Evolutionary conservation across 83 land plant species (phyloP).

Genomic region (Picea abies): DNA sequence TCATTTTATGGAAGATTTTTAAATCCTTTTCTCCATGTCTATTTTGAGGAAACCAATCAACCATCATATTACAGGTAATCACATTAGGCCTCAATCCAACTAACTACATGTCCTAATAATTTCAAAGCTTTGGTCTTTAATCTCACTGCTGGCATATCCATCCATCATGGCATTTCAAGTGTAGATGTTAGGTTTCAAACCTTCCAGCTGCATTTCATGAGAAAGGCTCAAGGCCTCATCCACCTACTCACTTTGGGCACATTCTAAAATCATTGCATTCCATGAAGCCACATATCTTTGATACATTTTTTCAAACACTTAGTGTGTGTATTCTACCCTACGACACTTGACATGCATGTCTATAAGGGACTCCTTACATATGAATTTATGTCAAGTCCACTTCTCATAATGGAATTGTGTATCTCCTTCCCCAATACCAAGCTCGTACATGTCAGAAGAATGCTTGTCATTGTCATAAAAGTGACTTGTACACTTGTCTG

Average conservation of each 20-base stretch:
- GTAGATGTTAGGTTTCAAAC: neutral
- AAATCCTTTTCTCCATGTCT: too few relatives aligned
- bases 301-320: neutral
- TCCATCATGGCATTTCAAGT: neutral
- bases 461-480: slow-evolving; percentile 19
- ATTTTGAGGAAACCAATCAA: too few relatives aligned
- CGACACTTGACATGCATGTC: slow-evolving; percentile 48
- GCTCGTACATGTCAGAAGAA: slow-evolving; percentile 26
- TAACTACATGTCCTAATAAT: too few relatives aligned
- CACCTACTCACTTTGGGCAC: slow-evolving; percentile 11
- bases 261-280: slow-evolving; percentile 34
- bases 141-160: slow-evolving; percentile 22
- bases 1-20: too few relatives aligned
- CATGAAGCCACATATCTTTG: slow-evolving; percentile 14
- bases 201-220: neutral
- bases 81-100: neutral
- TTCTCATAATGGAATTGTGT: slow-evolving; percentile 30
- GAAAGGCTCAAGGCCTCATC: neutral
- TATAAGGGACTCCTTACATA: slow-evolving; percentile 32
- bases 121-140: neutral
- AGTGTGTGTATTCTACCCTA: slow-evolving; percentile 18
- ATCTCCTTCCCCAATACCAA: slow-evolving; percentile 28
- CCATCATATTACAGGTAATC: neutral
- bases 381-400: slow-evolving; percentile 22
- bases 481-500: slow-evolving; percentile 15